A percentile compares a stretch with the other conserved stretches of the same genome.
phyloP scores from a whole-genome alignment of 768 basidiomycete species.

The Lactarius indigo region DNA sequence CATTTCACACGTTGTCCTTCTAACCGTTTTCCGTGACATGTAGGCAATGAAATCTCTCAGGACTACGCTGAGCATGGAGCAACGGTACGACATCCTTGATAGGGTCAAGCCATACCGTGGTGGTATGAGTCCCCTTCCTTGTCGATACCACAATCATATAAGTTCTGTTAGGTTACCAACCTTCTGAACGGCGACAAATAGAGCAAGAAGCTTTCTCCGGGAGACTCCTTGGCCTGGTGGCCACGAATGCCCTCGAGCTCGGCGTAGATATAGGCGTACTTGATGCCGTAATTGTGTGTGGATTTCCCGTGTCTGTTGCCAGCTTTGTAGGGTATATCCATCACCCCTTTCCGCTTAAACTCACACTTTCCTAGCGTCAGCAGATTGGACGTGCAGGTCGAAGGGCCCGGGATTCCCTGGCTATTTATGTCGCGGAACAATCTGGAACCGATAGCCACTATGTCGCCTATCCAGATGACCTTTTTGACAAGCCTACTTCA shows the following conservation, averaged over 20 bases:
- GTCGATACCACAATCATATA: neutral
- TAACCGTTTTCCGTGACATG: neutral
- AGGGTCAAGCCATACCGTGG: constrained; percentile 82
- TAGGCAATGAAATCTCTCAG: constrained; percentile 80
- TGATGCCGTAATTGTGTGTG: constrained; percentile 86
- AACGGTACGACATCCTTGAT: constrained; percentile 69
- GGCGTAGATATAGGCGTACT: constrained; percentile 89
- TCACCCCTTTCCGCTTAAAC: neutral
- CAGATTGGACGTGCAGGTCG: constrained; percentile 88
- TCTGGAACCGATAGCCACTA: constrained; percentile 76
- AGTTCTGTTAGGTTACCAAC: constrained; percentile 8
- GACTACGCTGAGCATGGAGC: constrained; percentile 65
- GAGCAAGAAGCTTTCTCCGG: constrained; percentile 87
- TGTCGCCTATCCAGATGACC: constrained; percentile 59
- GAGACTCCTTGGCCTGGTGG: constrained; percentile 77
- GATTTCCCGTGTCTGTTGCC: constrained; percentile 75
- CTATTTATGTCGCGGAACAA: constrained; percentile 64
- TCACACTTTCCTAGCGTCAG: constrained; percentile 56
- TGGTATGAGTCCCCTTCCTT: constrained; percentile 41
- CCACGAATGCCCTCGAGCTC: constrained; percentile 87
- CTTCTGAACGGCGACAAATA: constrained; percentile 74
- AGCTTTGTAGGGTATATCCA: constrained; percentile 55
- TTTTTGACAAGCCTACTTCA: constrained; percentile 60
- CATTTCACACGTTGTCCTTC: neutral
- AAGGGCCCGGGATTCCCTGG: constrained; percentile 72